A percentile compares a stretch with the other conserved stretches of the same genome.
phyloP scores from a whole-genome alignment of 2,329 filamentous ascomycete species.

The Rachicladosporium sp. region DNA sequence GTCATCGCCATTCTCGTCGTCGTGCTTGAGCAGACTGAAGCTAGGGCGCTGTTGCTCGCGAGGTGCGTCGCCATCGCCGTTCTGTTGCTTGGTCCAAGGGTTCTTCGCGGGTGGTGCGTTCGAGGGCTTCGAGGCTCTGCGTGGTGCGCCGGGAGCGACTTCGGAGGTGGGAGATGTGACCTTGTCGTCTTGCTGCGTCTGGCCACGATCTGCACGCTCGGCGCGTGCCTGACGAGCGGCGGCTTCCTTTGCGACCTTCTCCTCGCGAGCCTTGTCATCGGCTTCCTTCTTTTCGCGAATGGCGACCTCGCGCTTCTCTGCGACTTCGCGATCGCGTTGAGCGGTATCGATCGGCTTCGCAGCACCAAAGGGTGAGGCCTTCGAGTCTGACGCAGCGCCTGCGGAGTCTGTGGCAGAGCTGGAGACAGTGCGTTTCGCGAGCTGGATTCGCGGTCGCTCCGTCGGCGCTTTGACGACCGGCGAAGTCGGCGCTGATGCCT shows the following conservation, averaged over 20 bases:
- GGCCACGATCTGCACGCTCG: conserved; percentile 11
- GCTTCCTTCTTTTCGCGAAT: conserved; percentile 74
- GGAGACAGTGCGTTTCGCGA: conserved; percentile 81
- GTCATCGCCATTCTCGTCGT: conserved; percentile 20
- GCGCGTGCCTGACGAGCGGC: conserved; percentile 42
- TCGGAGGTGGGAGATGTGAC: conserved; percentile 13
- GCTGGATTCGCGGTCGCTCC: conserved; percentile 69
- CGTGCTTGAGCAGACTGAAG: conserved; percentile 38
- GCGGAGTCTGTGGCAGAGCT: conserved; percentile 46
- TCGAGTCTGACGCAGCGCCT: conserved; percentile 45
- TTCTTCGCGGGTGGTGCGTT: conserved; percentile 21
- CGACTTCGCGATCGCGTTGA: conserved; percentile 75
- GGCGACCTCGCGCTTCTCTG: conserved; percentile 68
- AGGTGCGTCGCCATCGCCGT: conserved; percentile 10
- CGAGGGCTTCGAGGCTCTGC: conserved; percentile 16
- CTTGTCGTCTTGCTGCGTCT: conserved; percentile 16
- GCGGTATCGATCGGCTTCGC: conserved; percentile 91
- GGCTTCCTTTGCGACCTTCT: conserved; percentile 46
- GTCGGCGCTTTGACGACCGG: conserved; percentile 49
- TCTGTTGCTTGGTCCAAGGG: conserved; percentile 19
- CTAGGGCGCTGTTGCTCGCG: conserved; percentile 7
- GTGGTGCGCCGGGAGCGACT: conserved; percentile 18
- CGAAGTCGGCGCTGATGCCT: conserved; percentile 63
- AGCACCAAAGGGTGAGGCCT: conserved; percentile 86
- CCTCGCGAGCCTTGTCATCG: conserved; percentile 72